Evolutionary conservation across 306 rosid genomes (phyloP), one percentile per base, ranked within the genome.

Genomic region (Vicia sativa): DNA sequence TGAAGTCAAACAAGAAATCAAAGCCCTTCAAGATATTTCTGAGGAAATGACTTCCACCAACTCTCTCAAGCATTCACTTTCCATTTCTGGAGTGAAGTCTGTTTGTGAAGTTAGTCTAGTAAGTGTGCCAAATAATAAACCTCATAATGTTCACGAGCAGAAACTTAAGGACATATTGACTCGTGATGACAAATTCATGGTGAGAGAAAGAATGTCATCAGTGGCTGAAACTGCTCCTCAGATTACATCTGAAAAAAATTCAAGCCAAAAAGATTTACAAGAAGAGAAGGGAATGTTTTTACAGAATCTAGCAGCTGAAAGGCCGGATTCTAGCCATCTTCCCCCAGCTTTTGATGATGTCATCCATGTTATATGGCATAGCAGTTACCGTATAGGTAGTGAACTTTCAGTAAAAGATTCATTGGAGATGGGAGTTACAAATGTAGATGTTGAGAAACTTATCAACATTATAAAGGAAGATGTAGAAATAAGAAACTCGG

Each of bases 351-450:
- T 89, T 80, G 98, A 83, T 67, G 98, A 87, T 59, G 70, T 92
- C 57, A 92, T 92, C 70, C 95, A 92, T 72, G 98, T 92, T 14
- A 89, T 92, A 71, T 84, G 98, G 46, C 98, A 87, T 69, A 92
- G 98, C 72, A 92, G 96, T 84, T 92, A 82, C 55, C 95, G 96
- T 6, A 84, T 92, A 26, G 96, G 89, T 67, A 84, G 83, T 48
- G 96, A 92, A 57, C 92, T 82, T 68, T 86, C 96, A 23, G 81
- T 83, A 5, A 67, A 82, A 67, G 96, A 92, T 77, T 70, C 92
- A 28, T 46, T 77, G 64, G 98, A 92, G 80, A 79, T 82, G 88
- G 98, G 91, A 67, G 85, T 80, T 78, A 89, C 80, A 69, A 89
- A 83, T 70, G 84, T 86, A 61, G 95, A 92, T 72, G 92, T 92